Conservation (phyloP, 768 basidiomycete genomes). For the Infundibulicybe gibba region DNA sequence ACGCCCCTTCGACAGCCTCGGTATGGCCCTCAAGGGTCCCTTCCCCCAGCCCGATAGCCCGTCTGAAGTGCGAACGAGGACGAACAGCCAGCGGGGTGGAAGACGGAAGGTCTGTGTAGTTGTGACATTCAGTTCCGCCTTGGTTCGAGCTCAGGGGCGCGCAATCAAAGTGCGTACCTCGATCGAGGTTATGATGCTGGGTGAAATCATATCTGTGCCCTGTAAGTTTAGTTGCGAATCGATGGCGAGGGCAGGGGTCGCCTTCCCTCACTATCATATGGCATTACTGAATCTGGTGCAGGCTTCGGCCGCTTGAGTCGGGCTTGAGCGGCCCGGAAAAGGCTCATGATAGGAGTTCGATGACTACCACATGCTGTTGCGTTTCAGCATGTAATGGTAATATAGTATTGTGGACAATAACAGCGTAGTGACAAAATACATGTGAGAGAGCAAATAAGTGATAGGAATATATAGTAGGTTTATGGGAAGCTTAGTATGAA, state of each 20-base stretch:
- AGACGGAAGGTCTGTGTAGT: slow-evolving; percentile 53
- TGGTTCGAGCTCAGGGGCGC: background rate
- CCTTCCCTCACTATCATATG: too few relatives aligned
- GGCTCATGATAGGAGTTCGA: too few relatives aligned
- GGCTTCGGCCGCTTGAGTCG: too few relatives aligned
- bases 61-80: slow-evolving; percentile 61
- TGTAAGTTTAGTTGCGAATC: too few relatives aligned
- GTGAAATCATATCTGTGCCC: slow-evolving; percentile 1
- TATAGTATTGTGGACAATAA: too few relatives aligned
- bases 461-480: slow-evolving; percentile 1
- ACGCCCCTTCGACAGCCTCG: slow-evolving; percentile 69
- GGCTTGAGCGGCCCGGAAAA: too few relatives aligned
- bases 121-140: background rate
- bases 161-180: slow-evolving; percentile 12
- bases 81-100: slow-evolving; percentile 73
- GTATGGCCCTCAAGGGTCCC: slow-evolving; percentile 72
- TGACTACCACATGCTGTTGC: too few relatives aligned
- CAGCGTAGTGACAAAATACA: too few relatives aligned
- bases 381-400: too few relatives aligned
- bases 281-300: too few relatives aligned
- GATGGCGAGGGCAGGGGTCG: too few relatives aligned
- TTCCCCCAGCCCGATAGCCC: slow-evolving; percentile 72
- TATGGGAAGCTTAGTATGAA: slow-evolving; percentile 65
- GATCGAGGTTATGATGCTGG: slow-evolving; percentile 19
- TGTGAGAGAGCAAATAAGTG: background rate